Percentiles rank a stretch among this genome's conserved stretches.
These are phyloP conservation scores for Coprinopsis marcescibilis DNA, from an alignment of 768 basidiomycete species.

Conservation along the genomic window DNA sequence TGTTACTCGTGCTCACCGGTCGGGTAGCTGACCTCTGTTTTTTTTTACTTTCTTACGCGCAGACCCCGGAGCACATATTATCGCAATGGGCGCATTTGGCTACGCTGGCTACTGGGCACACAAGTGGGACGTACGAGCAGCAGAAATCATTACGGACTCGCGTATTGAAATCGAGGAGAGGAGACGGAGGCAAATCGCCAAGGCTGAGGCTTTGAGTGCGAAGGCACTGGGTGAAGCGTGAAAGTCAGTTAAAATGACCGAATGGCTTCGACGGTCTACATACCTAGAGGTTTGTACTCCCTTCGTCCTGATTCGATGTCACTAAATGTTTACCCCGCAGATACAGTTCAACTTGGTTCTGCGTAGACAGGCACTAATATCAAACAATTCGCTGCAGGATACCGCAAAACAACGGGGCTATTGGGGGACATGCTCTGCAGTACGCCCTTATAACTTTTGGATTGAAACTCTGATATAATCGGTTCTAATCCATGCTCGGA, in stretches of 20 bases:
- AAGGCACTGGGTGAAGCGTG: constrained; percentile 13
- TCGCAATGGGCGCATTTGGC: constrained; percentile 67
- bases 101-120: constrained; percentile 73
- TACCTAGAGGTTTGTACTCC: not conserved
- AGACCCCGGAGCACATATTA: constrained; percentile 71
- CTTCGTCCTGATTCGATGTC: no score
- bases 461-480: no score
- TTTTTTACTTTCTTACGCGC: constrained; percentile 7
- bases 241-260: not conserved
- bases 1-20: not conserved
- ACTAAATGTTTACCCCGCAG: no score
- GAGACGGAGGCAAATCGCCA: constrained; percentile 33
- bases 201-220: constrained; percentile 24
- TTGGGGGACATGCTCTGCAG: no score
- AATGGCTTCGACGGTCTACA: not conserved
- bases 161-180: constrained; percentile 52
- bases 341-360: no score
- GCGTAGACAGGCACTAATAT: no score
- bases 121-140: constrained; percentile 58
- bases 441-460: no score
- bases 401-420: no score
- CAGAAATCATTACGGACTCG: constrained; percentile 57
- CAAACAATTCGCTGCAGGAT: no score
- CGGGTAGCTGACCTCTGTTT: constrained; percentile 4
- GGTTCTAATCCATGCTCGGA: no score